Evolutionary conservation across 2,329 filamentous ascomycete genomes (phyloP), one percentile per base, ranked within the genome.

Genomic region (Grosmannia serpens): DNA sequence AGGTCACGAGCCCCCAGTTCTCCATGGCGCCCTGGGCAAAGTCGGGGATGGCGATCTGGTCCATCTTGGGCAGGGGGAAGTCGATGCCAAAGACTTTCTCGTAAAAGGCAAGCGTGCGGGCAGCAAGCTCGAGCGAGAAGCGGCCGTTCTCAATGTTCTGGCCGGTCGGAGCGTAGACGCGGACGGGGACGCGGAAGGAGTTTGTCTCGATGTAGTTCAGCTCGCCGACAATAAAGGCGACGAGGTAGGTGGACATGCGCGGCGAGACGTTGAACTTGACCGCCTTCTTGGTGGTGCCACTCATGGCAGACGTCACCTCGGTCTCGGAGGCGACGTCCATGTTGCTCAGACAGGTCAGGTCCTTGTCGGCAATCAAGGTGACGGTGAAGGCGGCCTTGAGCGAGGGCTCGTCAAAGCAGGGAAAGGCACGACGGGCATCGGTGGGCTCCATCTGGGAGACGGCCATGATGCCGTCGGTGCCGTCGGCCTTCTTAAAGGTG

Each of bases 11-110:
- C 69, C 92, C 92, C 92, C 92, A 97, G 72, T 97, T 97, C 79
- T 97, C 91, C 91, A 97, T 96, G 60, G 91, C 92, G 62, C 92
- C 92, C 54, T 91, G 90, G 55, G 90, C 90, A 70, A 97, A 97
- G 70, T 97, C 92, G 20, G 92, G 92, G 68, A 97, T 91, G 51
- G 92, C 91, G 65, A 95, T 86, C 87, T 95, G 94, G 73, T 95
- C 90, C 88, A 95, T 94, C 80, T 95, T 95, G 56, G 90, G 90
- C 49, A 95, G 77, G 8, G 90, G 90, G 69, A 94, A 96, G 35
- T 87, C 77, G 70, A 85, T 91, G 65, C 88, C 88, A 65, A 97
- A 97, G 2, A 90, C 88, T 74, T 95, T 90, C 73, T 97, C 92
- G 75, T 97, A 97, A 72, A 96, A 97, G 31, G 85, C 88, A 35